Conservation (phyloP, 768 basidiomycete species). For the Lactifluus hygrophoroides region DNA sequence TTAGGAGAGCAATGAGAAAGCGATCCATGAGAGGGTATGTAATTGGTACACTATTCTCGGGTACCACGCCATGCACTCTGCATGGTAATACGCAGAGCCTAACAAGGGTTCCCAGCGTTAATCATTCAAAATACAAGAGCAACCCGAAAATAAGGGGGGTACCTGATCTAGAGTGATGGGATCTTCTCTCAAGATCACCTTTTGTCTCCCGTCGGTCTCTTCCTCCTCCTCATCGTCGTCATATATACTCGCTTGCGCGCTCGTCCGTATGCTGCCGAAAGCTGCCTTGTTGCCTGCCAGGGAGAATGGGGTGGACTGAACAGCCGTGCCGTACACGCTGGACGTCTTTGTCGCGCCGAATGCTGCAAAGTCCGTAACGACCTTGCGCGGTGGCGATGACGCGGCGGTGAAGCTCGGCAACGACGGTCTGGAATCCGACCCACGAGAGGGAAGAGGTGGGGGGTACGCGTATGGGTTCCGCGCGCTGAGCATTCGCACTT, state of each 20-base stretch:
- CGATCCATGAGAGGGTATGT: slow-evolving; percentile 10
- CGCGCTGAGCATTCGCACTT: slow-evolving; percentile 51
- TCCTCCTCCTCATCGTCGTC: slow-evolving; percentile 74
- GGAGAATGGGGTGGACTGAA: slow-evolving; percentile 72
- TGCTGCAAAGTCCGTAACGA: slow-evolving; percentile 81
- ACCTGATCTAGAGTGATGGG: slow-evolving; percentile 93
- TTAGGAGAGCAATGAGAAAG: slow-evolving; percentile 10
- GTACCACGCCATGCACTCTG: slow-evolving; percentile 83
- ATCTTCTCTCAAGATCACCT: slow-evolving; percentile 69
- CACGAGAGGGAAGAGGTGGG: slow-evolving; percentile 38
- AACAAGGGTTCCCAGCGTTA: not conserved
- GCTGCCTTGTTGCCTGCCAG: slow-evolving; percentile 74
- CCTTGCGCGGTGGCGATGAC: slow-evolving; percentile 47
- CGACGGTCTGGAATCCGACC: slow-evolving; percentile 31
- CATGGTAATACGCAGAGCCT: slow-evolving; percentile 81
- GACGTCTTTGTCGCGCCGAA: slow-evolving; percentile 69
- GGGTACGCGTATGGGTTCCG: slow-evolving; percentile 46
- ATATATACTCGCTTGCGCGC: slow-evolving; percentile 33
- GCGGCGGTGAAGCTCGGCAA: slow-evolving; percentile 32
- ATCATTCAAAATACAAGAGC: not conserved
- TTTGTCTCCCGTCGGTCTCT: slow-evolving; percentile 49
- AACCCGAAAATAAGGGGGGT: not conserved
- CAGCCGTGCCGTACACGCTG: slow-evolving; percentile 80
- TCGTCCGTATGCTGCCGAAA: slow-evolving; percentile 64
- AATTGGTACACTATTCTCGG: slow-evolving; percentile 33